phyloP scores from a whole-genome alignment of 352 stramenopile genomes.

The Globisporangium cylindrosporum region DNA sequence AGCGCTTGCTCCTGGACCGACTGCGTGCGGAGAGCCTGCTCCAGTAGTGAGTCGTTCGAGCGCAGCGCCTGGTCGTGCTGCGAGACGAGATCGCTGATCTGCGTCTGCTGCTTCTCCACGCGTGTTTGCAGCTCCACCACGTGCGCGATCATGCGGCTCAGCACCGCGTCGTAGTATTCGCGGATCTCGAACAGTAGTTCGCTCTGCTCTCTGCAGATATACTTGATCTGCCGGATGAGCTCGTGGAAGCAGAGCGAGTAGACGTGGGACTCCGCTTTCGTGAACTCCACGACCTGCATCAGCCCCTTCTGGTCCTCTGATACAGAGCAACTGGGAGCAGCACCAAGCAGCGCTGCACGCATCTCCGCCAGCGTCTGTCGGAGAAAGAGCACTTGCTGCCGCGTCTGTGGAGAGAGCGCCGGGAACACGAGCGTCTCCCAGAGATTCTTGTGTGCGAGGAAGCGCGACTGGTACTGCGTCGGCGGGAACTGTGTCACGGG shows the following conservation, averaged over 20 bases:
- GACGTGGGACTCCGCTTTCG: constrained; percentile 50
- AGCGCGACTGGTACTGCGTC: constrained; percentile 59
- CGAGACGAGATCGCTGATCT: constrained; percentile 18
- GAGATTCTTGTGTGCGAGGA: constrained; percentile 24
- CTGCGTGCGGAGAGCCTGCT: constrained; percentile 11
- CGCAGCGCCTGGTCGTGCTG: constrained; percentile 16
- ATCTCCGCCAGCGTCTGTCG: constrained; percentile 61
- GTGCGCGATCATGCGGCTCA: constrained; percentile 26
- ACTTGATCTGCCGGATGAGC: constrained; percentile 69
- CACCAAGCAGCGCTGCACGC: constrained; percentile 18
- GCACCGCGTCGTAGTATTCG: constrained; percentile 40
- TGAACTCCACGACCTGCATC: constrained; percentile 34
- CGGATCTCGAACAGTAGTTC: constrained; percentile 63
- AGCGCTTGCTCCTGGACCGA: neutral
- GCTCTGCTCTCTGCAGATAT: constrained; percentile 75
- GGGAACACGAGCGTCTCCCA: constrained; percentile 82
- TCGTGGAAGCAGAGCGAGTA: constrained; percentile 80
- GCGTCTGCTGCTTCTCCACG: constrained; percentile 28
- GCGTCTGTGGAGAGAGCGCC: constrained; percentile 53
- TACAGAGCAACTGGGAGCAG: neutral
- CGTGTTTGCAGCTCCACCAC: constrained; percentile 18
- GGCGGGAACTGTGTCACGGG: constrained; percentile 46
- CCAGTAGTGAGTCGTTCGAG: constrained; percentile 24
- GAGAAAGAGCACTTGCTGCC: constrained; percentile 69
- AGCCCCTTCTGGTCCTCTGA: neutral